These are phyloP conservation scores for Ogataea trehalophila DNA, from an alignment of 805 yeast genomes.

Conservation along the genomic window DNA sequence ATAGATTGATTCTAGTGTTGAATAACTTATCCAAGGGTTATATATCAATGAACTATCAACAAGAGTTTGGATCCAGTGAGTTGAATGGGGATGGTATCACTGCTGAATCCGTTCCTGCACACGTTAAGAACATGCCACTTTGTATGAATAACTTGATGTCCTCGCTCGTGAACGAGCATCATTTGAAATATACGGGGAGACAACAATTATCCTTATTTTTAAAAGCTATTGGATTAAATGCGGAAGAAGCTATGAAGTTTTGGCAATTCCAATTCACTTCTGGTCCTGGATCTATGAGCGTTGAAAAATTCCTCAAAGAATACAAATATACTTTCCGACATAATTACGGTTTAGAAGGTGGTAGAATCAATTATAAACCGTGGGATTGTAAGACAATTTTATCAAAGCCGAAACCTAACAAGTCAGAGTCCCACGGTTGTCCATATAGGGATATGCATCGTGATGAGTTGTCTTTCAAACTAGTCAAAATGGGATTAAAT, in stretches of 20 bases:
- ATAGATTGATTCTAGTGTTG: slow-evolving; percentile 78
- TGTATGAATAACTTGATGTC: slow-evolving; percentile 50
- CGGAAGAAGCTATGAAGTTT: slow-evolving; percentile 83
- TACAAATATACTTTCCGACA: slow-evolving; percentile 87
- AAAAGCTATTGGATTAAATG: slow-evolving; percentile 82
- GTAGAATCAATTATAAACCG: slow-evolving; percentile 78
- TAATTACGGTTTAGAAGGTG: slow-evolving; percentile 88
- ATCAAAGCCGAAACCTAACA: slow-evolving; percentile 62
- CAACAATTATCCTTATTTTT: slow-evolving; percentile 80
- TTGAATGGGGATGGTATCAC: slow-evolving; percentile 37
- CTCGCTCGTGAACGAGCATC: slow-evolving; percentile 64
- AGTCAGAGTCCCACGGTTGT: slow-evolving; percentile 82
- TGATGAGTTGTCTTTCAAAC: slow-evolving; percentile 54
- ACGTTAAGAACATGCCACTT: slow-evolving; percentile 69
- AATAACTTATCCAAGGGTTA: slow-evolving; percentile 74
- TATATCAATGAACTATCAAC: slow-evolving; percentile 44
- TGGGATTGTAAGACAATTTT: slow-evolving; percentile 79
- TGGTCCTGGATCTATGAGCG: slow-evolving; percentile 43
- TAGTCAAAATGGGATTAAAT: slow-evolving; percentile 60
- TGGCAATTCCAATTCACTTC: slow-evolving; percentile 74
- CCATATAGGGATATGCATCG: slow-evolving; percentile 75
- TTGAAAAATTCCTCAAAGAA: slow-evolving; percentile 81
- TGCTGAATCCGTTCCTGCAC: slow-evolving; percentile 53
- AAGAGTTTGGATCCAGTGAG: slow-evolving; percentile 13
- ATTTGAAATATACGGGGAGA: slow-evolving; percentile 78